Conservation (phyloP, 345 rosid genomes). For the Eutrema japonicum region DNA sequence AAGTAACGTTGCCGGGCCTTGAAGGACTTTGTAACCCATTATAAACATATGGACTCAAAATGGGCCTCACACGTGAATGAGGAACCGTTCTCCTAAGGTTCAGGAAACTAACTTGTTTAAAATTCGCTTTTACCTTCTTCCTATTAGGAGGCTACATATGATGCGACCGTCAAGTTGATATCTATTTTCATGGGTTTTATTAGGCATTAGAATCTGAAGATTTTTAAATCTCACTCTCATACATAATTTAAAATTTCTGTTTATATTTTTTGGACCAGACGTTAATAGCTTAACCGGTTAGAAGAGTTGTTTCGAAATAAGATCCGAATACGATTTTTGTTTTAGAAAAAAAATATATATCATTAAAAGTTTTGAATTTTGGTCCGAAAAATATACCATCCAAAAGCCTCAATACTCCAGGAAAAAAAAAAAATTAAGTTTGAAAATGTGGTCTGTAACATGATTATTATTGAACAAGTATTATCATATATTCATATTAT, state of each 20-base stretch:
- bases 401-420: not conserved
- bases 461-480: not conserved
- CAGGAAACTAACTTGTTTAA: not conserved
- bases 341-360: no score
- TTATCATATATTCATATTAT: not conserved
- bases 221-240: not conserved
- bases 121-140: no score
- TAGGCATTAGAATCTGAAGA: not conserved
- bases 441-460: not conserved
- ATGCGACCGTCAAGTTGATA: no score
- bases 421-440: not conserved
- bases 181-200: no score
- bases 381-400: not conserved
- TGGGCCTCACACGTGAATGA: not conserved
- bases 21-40: not conserved
- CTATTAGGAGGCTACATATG: no score
- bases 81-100: not conserved
- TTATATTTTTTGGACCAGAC: no score
- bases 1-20: not conserved
- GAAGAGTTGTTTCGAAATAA: not conserved
- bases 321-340: no score
- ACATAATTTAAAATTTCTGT: no score
- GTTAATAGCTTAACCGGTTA: not conserved
- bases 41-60: slow-evolving; percentile 4
- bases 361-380: no score